Percentiles rank a stretch among this genome's conserved stretches.
These are phyloP conservation scores for Mortierella sp. DNA, from an alignment of 371 early-diverging fungal species.

Conservation along the genomic window DNA sequence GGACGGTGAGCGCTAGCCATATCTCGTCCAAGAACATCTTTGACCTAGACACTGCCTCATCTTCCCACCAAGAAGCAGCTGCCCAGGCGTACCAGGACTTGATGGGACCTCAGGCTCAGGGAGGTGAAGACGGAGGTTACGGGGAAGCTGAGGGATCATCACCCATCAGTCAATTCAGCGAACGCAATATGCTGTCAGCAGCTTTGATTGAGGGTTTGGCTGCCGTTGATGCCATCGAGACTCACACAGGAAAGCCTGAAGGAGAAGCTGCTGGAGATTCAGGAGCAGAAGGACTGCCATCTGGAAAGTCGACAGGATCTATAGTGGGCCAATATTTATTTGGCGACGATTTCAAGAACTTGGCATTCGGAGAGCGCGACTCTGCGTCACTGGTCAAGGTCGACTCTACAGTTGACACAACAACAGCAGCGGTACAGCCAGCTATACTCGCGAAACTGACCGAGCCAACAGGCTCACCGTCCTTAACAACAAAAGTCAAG, in stretches of 20 bases:
- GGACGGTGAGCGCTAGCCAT: slow-evolving; percentile 50
- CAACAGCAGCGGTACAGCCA: not conserved
- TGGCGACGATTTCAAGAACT: slow-evolving; percentile 36
- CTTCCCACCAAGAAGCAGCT: not conserved
- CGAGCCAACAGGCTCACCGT: not conserved
- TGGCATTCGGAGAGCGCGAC: slow-evolving; percentile 28
- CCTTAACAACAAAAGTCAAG: not conserved
- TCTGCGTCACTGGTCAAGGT: not conserved
- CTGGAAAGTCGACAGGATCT: not conserved
- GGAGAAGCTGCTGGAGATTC: not conserved
- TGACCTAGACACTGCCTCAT: not conserved
- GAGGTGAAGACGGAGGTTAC: not conserved
- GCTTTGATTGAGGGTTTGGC: not conserved
- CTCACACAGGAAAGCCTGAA: not conserved
- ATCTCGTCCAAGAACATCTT: slow-evolving; percentile 36
- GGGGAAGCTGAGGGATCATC: not conserved
- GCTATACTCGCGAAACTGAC: not conserved
- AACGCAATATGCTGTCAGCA: slow-evolving; percentile 6
- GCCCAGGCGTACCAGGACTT: not conserved
- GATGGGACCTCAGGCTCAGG: not conserved
- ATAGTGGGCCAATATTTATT: slow-evolving; percentile 39
- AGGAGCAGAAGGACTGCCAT: not conserved
- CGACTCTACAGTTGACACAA: not conserved
- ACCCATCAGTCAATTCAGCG: not conserved
- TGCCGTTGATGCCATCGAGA: not conserved